These are phyloP conservation scores for Epichloe gansuensis DNA, from an alignment of 2,329 filamentous ascomycete genomes.

Conservation along the genomic window DNA sequence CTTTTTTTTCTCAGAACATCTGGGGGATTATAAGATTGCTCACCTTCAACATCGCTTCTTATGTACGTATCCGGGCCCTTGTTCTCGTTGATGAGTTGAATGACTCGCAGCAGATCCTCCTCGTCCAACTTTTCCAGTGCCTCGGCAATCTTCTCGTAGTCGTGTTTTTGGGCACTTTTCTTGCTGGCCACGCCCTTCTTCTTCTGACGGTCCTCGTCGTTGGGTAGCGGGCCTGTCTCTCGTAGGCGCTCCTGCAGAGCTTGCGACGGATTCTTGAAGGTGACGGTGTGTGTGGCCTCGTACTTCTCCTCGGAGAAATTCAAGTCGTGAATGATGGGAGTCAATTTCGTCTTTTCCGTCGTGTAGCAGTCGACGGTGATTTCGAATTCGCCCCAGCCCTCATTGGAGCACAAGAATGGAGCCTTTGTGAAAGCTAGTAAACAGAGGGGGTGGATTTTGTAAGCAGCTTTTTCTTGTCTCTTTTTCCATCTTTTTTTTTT, in stretches of 20 bases:
- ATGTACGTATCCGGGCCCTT: constrained; percentile 91
- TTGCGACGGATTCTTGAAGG: constrained; percentile 87
- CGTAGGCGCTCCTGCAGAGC: constrained; percentile 66
- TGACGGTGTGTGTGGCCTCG: constrained; percentile 67
- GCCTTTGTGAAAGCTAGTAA: constrained; percentile 61
- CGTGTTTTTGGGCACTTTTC: constrained; percentile 62
- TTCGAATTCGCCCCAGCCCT: constrained; percentile 98
- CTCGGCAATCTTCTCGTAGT: constrained; percentile 95
- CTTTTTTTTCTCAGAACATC: not conserved
- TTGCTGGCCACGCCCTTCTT: constrained; percentile 56
- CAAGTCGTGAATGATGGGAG: constrained; percentile 66
- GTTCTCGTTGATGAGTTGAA: constrained; percentile 97
- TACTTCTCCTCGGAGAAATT: constrained; percentile 79
- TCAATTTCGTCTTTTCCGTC: constrained; percentile 75
- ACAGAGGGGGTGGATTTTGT: not conserved
- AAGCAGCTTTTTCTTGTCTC: not conserved
- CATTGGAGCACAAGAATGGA: constrained; percentile 81
- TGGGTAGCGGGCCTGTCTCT: constrained; percentile 76
- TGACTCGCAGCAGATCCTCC: constrained; percentile 86
- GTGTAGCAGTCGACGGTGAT: constrained; percentile 76
- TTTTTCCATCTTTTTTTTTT: not conserved
- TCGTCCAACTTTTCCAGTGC: constrained; percentile 79
- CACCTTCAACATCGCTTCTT: constrained; percentile 92
- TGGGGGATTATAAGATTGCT: constrained; percentile 24
- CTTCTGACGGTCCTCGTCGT: constrained; percentile 47